Evolutionary conservation across 345 rosid genomes (phyloP).

Genomic region (Salix udensis): DNA sequence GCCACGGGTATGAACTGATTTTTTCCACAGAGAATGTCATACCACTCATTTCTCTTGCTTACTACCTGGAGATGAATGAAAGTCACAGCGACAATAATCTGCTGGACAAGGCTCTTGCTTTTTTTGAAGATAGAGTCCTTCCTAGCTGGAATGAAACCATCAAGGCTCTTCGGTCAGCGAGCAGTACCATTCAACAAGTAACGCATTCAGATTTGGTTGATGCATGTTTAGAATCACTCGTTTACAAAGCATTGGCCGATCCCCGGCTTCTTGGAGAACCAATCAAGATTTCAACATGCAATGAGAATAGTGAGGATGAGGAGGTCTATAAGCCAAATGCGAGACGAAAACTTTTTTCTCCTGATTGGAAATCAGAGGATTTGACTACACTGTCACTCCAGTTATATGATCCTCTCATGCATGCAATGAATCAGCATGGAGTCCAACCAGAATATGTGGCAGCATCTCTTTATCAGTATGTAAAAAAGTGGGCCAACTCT

Average conservation of each 20-base stretch:
- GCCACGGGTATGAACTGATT: slow-evolving; percentile 46
- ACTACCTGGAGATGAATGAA: slow-evolving; percentile 64
- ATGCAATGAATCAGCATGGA: slow-evolving; percentile 33
- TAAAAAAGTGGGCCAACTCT: slow-evolving; percentile 40
- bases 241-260: slow-evolving; percentile 47
- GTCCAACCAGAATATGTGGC: slow-evolving; percentile 41
- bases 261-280: slow-evolving; percentile 65
- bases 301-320: slow-evolving; percentile 25
- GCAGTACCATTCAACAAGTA: slow-evolving; percentile 37
- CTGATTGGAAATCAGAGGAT: slow-evolving; percentile 57
- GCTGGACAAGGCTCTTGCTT: slow-evolving; percentile 38
- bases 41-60: slow-evolving; percentile 56
- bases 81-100: slow-evolving; percentile 55
- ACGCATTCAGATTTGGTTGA: slow-evolving; percentile 45
- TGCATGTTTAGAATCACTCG: slow-evolving; percentile 56
- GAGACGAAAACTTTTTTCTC: slow-evolving; percentile 56
- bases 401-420: slow-evolving; percentile 45
- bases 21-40: slow-evolving; percentile 54
- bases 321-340: slow-evolving; percentile 51
- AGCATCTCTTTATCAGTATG: slow-evolving; percentile 53
- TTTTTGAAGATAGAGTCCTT: slow-evolving; percentile 50
- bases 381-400: slow-evolving; percentile 49
- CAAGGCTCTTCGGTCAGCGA: slow-evolving; percentile 45
- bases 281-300: slow-evolving; percentile 15
- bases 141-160: slow-evolving; percentile 76